These are phyloP conservation scores for Rhypophila decipiens DNA, from an alignment of 495 filamentous ascomycete genomes.

Conservation along the genomic window DNA sequence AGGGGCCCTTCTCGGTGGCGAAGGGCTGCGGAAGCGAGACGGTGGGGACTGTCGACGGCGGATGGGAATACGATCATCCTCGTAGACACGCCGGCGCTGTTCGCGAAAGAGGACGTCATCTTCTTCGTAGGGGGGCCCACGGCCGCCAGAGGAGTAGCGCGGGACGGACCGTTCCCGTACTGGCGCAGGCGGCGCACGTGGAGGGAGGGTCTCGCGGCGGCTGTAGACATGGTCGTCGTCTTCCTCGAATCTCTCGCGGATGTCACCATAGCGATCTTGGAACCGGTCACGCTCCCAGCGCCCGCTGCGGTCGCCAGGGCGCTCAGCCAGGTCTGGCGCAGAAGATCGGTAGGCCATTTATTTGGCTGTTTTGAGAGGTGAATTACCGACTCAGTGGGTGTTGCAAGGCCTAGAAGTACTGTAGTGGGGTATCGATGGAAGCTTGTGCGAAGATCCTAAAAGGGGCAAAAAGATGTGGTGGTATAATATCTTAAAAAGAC, in stretches of 20 bases:
- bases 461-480: not conserved
- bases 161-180: conserved; percentile 20
- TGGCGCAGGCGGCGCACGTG: conserved; percentile 9
- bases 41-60: conserved; percentile 15
- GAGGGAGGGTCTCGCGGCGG: conserved; percentile 7
- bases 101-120: conserved; percentile 29
- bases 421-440: too few species aligned
- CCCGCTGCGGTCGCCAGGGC: conserved; percentile 22
- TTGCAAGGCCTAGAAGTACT: not conserved
- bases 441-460: not conserved
- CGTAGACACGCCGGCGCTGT: conserved; percentile 23
- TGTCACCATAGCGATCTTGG: conserved; percentile 24
- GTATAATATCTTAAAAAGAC: not conserved
- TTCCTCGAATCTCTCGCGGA: conserved; percentile 28
- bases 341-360: conserved; percentile 26
- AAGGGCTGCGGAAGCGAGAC: conserved; percentile 30
- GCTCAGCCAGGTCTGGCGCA: conserved; percentile 30
- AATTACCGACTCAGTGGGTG: not conserved
- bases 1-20: conserved; percentile 23
- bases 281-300: conserved; percentile 42
- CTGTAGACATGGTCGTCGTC: conserved; percentile 21
- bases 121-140: conserved; percentile 25
- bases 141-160: conserved; percentile 26
- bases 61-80: conserved; percentile 29
- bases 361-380: not conserved